Evolutionary conservation across 1,139 yeast species (phyloP).

Genomic region (Hyphopichia burtonii): DNA sequence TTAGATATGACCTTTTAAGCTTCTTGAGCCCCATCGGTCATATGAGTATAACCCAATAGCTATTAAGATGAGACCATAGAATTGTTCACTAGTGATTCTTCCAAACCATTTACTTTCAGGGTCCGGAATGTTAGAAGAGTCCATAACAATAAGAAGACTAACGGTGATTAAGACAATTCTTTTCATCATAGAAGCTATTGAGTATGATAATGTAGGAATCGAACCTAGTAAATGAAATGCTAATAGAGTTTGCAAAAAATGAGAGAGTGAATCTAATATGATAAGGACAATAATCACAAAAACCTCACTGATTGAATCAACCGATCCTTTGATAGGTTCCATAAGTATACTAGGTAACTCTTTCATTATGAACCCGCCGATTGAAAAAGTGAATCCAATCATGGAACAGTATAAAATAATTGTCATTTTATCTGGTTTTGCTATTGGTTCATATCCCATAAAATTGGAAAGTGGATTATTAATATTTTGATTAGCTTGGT

Average conservation of each 20-base stretch:
- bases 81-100: constrained; percentile 26
- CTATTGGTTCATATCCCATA: constrained; percentile 15
- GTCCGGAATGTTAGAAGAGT: constrained; percentile 11
- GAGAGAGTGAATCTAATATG: constrained; percentile 31
- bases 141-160: constrained; percentile 27
- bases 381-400: constrained; percentile 32
- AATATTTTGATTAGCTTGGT: constrained; percentile 15
- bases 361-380: constrained; percentile 29
- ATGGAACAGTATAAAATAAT: constrained; percentile 37
- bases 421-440: constrained; percentile 40
- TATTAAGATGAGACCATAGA: constrained; percentile 29
- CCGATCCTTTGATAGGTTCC: constrained; percentile 13
- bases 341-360: constrained; percentile 23
- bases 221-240: constrained; percentile 39
- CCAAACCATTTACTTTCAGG: constrained; percentile 23
- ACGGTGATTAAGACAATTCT: constrained; percentile 38
- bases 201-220: constrained; percentile 41
- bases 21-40: constrained; percentile 42
- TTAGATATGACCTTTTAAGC: constrained; percentile 20
- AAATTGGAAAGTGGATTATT: constrained; percentile 23
- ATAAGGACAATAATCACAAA: constrained; percentile 23
- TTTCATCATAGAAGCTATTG: constrained; percentile 46
- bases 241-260: constrained; percentile 35
- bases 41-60: constrained; percentile 38
- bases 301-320: constrained; percentile 20